A percentile compares a stretch with the other conserved stretches of the same genome.
Conservation (phyloP, 768 basidiomycete species). For the Rhizopogon rudus region DNA sequence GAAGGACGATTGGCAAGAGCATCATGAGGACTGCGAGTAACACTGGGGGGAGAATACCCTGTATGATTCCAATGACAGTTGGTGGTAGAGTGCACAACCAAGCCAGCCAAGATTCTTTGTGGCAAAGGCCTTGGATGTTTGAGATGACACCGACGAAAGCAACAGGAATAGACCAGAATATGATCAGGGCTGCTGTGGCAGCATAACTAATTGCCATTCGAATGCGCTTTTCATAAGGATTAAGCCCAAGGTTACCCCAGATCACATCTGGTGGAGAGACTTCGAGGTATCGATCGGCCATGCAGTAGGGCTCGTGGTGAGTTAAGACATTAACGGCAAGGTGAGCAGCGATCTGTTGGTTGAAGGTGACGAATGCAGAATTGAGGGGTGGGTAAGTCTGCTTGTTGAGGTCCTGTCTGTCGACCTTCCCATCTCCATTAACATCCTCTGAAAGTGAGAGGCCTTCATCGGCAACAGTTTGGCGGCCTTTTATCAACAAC, state of each 20-base stretch:
- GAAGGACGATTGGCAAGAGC: slow-evolving; percentile 79
- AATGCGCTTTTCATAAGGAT: slow-evolving; percentile 80
- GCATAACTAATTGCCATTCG: slow-evolving; percentile 67
- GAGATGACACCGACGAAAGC: slow-evolving; percentile 84
- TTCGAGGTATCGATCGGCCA: slow-evolving; percentile 74
- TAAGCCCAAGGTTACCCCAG: slow-evolving; percentile 86
- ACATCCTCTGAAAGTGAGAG: slow-evolving; percentile 19
- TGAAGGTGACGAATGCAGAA: slow-evolving; percentile 87
- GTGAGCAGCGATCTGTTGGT: slow-evolving; percentile 90
- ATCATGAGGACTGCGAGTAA: slow-evolving; percentile 88
- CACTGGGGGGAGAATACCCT: slow-evolving; percentile 86
- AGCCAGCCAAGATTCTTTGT: slow-evolving; percentile 60
- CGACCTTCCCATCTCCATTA: slow-evolving; percentile 6
- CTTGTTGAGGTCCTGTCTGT: slow-evolving; percentile 7
- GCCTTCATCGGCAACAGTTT: slow-evolving; percentile 14
- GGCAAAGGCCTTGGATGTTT: slow-evolving; percentile 70
- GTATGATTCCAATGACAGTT: slow-evolving; percentile 72
- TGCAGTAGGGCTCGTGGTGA: slow-evolving; percentile 80
- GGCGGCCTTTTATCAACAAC: slow-evolving; percentile 48
- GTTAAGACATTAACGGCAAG: slow-evolving; percentile 70
- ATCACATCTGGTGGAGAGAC: slow-evolving; percentile 87
- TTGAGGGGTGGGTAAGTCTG: slow-evolving; percentile 53
- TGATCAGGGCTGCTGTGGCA: slow-evolving; percentile 72
- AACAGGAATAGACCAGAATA: slow-evolving; percentile 87
- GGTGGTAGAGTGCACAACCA: slow-evolving; percentile 78